phyloP scores from a whole-genome alignment of 176 grass and related monocot genomes.

The Themeda triandra region DNA sequence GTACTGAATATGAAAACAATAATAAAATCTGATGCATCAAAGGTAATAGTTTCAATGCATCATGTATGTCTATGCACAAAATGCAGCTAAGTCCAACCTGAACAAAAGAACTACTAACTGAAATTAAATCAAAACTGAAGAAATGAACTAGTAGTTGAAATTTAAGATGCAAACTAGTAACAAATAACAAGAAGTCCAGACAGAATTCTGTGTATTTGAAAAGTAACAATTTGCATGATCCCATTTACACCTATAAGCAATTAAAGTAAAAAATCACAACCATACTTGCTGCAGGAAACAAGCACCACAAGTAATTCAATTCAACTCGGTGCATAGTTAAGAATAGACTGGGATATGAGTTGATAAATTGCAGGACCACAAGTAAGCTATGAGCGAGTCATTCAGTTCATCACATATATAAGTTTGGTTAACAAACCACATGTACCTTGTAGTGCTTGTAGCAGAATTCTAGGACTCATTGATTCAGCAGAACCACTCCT shows the following conservation, averaged over 20 bases:
- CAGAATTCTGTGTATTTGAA: neutral
- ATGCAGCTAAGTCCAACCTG: neutral
- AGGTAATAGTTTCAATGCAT: neutral
- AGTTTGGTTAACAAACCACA: conserved; percentile 1
- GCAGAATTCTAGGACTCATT: conserved; percentile 53
- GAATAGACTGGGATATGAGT: neutral
- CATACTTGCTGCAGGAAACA: neutral
- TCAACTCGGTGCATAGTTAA: neutral
- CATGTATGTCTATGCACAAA: neutral
- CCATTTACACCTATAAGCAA: neutral
- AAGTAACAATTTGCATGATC: neutral
- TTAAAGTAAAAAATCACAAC: neutral
- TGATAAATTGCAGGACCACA: neutral
- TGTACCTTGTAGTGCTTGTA: conserved; percentile 71
- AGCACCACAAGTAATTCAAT: neutral
- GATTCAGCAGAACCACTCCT: conserved; percentile 49
- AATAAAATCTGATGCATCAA: neutral
- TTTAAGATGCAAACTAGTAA: neutral
- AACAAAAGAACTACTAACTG: neutral
- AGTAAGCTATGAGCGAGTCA: neutral
- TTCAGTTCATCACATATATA: neutral
- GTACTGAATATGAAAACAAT: neutral
- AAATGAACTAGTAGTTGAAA: neutral
- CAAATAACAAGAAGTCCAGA: neutral
- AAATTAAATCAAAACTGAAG: neutral